Conservation (phyloP, 306 rosid genomes). For the cucumber (Cucumis sativus) region DNA sequence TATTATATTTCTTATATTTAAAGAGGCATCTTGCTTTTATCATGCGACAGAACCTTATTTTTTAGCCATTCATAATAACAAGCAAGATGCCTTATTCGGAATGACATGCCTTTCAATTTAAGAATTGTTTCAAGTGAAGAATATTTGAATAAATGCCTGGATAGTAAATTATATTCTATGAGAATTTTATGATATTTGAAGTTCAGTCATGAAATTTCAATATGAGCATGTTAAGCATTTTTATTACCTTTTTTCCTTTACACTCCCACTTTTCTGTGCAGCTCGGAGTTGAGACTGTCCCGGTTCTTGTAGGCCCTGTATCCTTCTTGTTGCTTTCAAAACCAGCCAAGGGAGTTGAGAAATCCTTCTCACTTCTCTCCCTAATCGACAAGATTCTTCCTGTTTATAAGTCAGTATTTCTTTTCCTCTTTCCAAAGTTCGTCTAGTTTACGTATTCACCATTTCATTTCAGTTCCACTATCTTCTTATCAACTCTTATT, state of each 20-base stretch:
- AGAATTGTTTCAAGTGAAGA: not conserved
- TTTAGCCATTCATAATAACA: not conserved
- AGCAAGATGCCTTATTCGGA: not conserved
- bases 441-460: not conserved
- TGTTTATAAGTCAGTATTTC: slow-evolving; percentile 39
- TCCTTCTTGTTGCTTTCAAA: slow-evolving; percentile 74
- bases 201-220: not conserved
- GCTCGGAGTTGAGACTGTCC: slow-evolving; percentile 66
- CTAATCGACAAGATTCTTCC: slow-evolving; percentile 56
- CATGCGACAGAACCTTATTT: not conserved
- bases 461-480: not conserved
- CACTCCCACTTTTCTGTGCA: slow-evolving; percentile 17
- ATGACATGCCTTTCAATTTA: not conserved
- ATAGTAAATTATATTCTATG: not conserved
- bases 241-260: not conserved
- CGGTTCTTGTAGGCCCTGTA: slow-evolving; percentile 75
- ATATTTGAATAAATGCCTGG: not conserved
- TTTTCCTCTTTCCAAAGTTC: not conserved
- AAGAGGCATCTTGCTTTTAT: not conserved
- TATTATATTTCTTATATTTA: not conserved
- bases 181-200: not conserved
- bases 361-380: slow-evolving; percentile 48
- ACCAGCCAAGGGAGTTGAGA: slow-evolving; percentile 69
- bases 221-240: not conserved
- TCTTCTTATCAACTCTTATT: not conserved